Conservation (phyloP, 176 grass and related monocot species). For the Ananas comosus region DNA sequence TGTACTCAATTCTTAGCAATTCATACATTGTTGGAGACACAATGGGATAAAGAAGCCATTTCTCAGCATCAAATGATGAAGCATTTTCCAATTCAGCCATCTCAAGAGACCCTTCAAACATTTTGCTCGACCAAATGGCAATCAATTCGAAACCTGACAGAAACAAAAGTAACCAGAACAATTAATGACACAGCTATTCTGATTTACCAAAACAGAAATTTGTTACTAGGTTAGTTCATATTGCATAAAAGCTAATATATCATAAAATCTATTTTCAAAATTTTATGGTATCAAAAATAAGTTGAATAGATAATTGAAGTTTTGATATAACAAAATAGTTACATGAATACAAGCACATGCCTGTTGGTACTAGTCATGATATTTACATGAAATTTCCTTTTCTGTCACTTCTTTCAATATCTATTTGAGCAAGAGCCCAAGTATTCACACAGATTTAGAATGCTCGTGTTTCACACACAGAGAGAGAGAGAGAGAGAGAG, state of each 20-base stretch:
- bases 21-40: slow-evolving; percentile 74
- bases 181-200: background rate
- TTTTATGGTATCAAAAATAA: too few relatives aligned
- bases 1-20: slow-evolving; percentile 27
- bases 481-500: background rate
- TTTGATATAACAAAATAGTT: too few relatives aligned
- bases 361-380: too few relatives aligned
- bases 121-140: slow-evolving; percentile 61
- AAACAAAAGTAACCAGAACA: slow-evolving; percentile 6
- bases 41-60: slow-evolving; percentile 69
- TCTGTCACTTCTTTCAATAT: too few relatives aligned
- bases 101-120: slow-evolving; percentile 84
- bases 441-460: too few relatives aligned
- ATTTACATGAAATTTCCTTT: too few relatives aligned
- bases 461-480: background rate
- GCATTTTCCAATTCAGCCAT: slow-evolving; percentile 98
- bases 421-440: too few relatives aligned
- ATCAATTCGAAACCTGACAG: slow-evolving; percentile 73
- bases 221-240: background rate
- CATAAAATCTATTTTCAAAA: background rate
- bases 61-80: slow-evolving; percentile 83
- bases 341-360: too few relatives aligned
- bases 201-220: background rate
- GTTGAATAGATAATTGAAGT: too few relatives aligned
- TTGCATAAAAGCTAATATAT: background rate